phyloP scores from a whole-genome alignment of 371 early-diverging fungal species.

The Nematocida minor region DNA sequence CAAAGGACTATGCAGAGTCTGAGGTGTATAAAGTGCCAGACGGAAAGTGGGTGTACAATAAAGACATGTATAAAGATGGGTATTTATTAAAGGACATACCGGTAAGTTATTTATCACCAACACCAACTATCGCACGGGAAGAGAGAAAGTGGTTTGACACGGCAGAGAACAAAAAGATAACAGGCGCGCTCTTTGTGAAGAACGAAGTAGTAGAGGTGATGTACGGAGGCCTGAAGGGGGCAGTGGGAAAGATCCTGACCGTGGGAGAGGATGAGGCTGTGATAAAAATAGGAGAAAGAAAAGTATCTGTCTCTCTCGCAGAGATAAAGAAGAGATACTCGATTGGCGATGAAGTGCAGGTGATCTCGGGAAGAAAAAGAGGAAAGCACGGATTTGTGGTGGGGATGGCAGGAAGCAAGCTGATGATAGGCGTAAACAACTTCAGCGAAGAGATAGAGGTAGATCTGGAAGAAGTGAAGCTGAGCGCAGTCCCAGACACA shows the following conservation, averaged over 20 bases:
- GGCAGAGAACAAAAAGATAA: slow-evolving; percentile 1
- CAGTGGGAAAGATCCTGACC: slow-evolving; percentile 7
- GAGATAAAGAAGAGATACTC: slow-evolving; percentile 73
- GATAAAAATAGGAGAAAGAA: slow-evolving; percentile 37
- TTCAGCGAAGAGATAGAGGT: slow-evolving; percentile 60
- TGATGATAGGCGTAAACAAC: slow-evolving; percentile 66
- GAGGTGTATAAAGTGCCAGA: slow-evolving; percentile 55
- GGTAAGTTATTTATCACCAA: neutral
- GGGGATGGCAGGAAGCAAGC: slow-evolving; percentile 67
- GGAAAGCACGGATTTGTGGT: slow-evolving; percentile 74
- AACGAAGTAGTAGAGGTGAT: slow-evolving; percentile 43
- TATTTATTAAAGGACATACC: slow-evolving; percentile 36
- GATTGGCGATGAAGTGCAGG: slow-evolving; percentile 78
- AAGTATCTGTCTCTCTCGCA: slow-evolving; percentile 15
- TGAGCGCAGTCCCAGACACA: slow-evolving; percentile 66
- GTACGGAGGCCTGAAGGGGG: slow-evolving; percentile 34
- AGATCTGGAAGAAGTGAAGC: slow-evolving; percentile 62
- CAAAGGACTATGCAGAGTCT: slow-evolving; percentile 46
- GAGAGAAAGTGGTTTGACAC: slow-evolving; percentile 32
- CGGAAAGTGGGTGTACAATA: slow-evolving; percentile 70
- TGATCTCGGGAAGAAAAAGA: slow-evolving; percentile 77
- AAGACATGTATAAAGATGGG: slow-evolving; percentile 72
- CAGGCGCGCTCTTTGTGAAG: neutral
- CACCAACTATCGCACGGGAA: neutral
- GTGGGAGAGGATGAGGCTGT: neutral